Conservation (phyloP, 2,329 filamentous ascomycete species). For the Venturia aucupariae region DNA sequence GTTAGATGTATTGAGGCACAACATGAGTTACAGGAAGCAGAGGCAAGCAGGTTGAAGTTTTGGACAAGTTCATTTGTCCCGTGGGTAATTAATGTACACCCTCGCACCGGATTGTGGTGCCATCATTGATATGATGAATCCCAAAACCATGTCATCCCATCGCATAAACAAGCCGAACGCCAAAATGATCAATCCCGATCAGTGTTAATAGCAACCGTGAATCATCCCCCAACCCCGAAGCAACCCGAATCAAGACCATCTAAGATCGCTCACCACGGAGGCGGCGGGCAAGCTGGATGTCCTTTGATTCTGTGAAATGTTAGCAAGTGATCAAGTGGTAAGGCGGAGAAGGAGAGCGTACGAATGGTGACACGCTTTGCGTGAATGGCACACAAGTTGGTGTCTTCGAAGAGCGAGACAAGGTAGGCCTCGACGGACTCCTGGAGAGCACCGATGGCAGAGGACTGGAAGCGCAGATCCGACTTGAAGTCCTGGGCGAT, state of each 20-base stretch:
- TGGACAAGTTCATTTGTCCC: slow-evolving; percentile 11
- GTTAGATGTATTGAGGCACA: no score
- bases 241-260: slow-evolving; percentile 48
- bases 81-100: slow-evolving; percentile 15
- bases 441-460: slow-evolving; percentile 86
- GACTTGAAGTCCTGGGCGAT: slow-evolving; percentile 56
- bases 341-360: slow-evolving; percentile 19
- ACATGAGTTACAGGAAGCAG: background rate
- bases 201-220: slow-evolving; percentile 10
- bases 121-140: slow-evolving; percentile 9
- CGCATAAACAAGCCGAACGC: slow-evolving; percentile 8
- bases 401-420: slow-evolving; percentile 92
- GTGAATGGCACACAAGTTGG: slow-evolving; percentile 92
- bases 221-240: slow-evolving; percentile 66
- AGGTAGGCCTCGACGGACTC: slow-evolving; percentile 95
- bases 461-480: slow-evolving; percentile 90
- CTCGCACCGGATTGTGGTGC: slow-evolving; percentile 6
- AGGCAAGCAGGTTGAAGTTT: background rate
- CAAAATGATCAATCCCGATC: slow-evolving; percentile 8
- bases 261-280: slow-evolving; percentile 48
- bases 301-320: slow-evolving; percentile 65
- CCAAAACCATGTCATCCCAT: slow-evolving; percentile 4
- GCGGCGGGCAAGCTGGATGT: slow-evolving; percentile 77
- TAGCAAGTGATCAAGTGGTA: slow-evolving; percentile 6
- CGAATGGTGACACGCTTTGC: slow-evolving; percentile 87